These are phyloP conservation scores for Platanthera zijinensis DNA, from an alignment of 106 monocot genomes.

Conservation along the genomic window DNA sequence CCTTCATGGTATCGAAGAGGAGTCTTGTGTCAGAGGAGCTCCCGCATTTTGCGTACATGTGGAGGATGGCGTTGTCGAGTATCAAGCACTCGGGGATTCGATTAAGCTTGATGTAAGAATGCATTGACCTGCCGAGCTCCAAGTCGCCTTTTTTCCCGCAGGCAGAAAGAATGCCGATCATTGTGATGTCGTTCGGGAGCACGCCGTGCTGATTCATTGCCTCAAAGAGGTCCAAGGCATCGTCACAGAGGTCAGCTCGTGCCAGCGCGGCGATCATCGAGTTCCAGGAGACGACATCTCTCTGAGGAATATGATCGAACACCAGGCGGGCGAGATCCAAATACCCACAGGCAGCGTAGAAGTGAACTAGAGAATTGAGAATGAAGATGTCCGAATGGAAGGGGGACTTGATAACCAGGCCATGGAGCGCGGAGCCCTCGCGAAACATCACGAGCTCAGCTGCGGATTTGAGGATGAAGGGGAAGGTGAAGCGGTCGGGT, in stretches of 20 bases:
- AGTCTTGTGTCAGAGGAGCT: constrained; percentile 27
- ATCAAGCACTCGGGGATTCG: constrained; percentile 17
- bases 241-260: constrained; percentile 15
- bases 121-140: constrained; percentile 31
- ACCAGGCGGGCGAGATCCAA: constrained; percentile 16
- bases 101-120: constrained; percentile 18
- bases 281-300: constrained; percentile 62
- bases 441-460: constrained; percentile 8
- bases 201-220: constrained; percentile 23
- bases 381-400: constrained; percentile 36
- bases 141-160: constrained; percentile 43
- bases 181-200: constrained; percentile 35
- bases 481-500: constrained; percentile 52
- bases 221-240: constrained; percentile 31
- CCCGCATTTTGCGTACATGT: constrained; percentile 49
- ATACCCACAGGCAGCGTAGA: constrained; percentile 30
- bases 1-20: constrained; percentile 33
- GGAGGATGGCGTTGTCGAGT: constrained; percentile 39
- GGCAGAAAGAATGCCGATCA: constrained; percentile 33
- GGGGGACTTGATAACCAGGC: constrained; percentile 30
- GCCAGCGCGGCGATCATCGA: constrained; percentile 33
- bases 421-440: constrained; percentile 34
- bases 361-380: constrained; percentile 42
- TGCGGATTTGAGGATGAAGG: constrained; percentile 50
- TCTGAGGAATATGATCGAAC: constrained; percentile 25